Evolutionary conservation across 2,329 filamentous ascomycete genomes (phyloP), one percentile per base, ranked within the genome.

Genomic region (Cladophialophora psammophila): DNA sequence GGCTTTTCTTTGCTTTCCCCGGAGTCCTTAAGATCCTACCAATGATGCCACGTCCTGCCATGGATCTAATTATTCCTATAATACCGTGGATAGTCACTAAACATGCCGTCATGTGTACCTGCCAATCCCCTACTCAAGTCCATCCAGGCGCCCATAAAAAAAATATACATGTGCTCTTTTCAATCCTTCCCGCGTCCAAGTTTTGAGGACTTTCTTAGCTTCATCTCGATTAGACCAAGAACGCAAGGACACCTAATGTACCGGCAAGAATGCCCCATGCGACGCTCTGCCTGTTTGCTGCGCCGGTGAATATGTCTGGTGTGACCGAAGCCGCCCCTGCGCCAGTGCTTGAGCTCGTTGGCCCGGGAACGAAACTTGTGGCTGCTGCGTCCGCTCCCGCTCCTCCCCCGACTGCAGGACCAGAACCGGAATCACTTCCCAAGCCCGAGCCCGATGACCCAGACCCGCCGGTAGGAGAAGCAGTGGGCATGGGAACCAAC

Each of bases 221-320:
- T 35, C 26, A 31, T 55, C 13, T 35, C 31, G 20, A 31, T 70
- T 56, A 72, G 31, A 66, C 50, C 35, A 72, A 26, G 63, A 72
- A 68, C 18, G 69, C 71, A 60, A 68, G 66, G n/a, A 65, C 32
- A 31, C 62, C 71, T 26, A 72, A 36, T 31, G 59, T 38, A 42
- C 65, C 71, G 9, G 69, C 69, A 35, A 70, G 42, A 3, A 64
- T 15, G 26, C 63, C 45, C 42, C 64, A 69, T 5, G 77, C 78
- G 64, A 74, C 74, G 7, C 64, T 70, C 2, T 74, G 74, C 55
- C 73, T 64, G 9, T 75, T 75, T 42, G 73, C 73, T 3, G 75
- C 75, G 20, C 78, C 75, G 8, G 71, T 76, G 66, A 80, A 80
- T 18, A 64, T 77, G 7, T 76, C 78, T 0, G 77, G 75, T 5